Evolutionary conservation across 2,329 filamentous ascomycete genomes (phyloP).

Genomic region (Microdochium nivale): DNA sequence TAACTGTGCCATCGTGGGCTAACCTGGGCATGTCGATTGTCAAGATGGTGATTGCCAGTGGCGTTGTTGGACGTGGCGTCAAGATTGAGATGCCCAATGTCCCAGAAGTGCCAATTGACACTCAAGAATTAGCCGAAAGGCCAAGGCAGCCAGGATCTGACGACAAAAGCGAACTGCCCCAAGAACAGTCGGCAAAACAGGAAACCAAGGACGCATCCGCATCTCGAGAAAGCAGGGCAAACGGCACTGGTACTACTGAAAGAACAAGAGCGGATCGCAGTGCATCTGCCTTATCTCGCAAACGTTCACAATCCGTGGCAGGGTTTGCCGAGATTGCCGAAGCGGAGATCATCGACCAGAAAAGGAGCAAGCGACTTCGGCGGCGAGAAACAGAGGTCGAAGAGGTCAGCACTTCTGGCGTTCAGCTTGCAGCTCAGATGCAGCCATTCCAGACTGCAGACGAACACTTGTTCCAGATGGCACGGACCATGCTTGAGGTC

Average conservation of each 20-base stretch:
- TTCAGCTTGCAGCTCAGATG: constrained; percentile 43
- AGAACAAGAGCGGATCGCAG: constrained; percentile 26
- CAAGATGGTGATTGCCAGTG: constrained; percentile 21
- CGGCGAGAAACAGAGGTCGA: constrained; percentile 48
- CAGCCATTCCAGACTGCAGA: constrained; percentile 49
- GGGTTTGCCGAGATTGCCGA: constrained; percentile 47
- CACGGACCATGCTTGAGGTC: constrained; percentile 45
- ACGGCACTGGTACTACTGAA: constrained; percentile 17
- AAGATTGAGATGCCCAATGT: constrained; percentile 26
- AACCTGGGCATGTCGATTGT: constrained; percentile 32
- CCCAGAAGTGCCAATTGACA: constrained; percentile 18
- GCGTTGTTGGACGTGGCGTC: constrained; percentile 24
- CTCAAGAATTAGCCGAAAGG: constrained; percentile 13
- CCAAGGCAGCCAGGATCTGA: constrained; percentile 5
- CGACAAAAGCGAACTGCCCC: constrained; percentile 4
- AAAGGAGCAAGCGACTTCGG: constrained; percentile 57
- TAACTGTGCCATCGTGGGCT: constrained; percentile 27
- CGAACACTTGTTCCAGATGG: constrained; percentile 45
- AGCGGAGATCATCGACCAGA: constrained; percentile 49
- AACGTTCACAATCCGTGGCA: constrained; percentile 54
- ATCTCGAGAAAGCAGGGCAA: constrained; percentile 14
- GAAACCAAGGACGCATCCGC: not conserved
- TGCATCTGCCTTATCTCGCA: constrained; percentile 37
- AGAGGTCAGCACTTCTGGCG: constrained; percentile 43
- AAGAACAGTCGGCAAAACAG: constrained; percentile 5